Base-by-base conservation (phyloP, 176 grass and related monocot genomes). In the Juncus effusus region DNA sequence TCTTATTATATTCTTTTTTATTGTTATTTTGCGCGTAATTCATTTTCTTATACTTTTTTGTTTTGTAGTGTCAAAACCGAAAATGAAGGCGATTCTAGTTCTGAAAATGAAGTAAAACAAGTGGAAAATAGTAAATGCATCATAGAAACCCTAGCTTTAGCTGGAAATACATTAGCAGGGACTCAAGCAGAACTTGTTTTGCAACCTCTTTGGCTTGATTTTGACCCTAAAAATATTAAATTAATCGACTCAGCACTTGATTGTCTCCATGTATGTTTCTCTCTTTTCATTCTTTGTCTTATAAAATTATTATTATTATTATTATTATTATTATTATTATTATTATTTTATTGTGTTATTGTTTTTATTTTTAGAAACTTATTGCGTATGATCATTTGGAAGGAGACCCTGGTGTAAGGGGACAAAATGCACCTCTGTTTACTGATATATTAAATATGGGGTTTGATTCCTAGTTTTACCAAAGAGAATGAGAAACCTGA, bases 331-430 rank as follows among this genome's bases (percentile, higher is more conserved):
- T n/a, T 4, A 4, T 45, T 45, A 45, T 4, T 45, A 45, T 45
- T 14, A 57, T 37, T 13, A 66, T 51, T n/a, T 57, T 52, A 65
- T 61, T 65, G 59, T 45, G 53, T 11, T 74, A 42, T 79, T 60
- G 50, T 42, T 50, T 70, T 74, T 41, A 7, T 47, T 60, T 36
- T n/a, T 85, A 99, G 94, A 99, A 99, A 99, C 85, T 99, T 82
- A 80, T 99, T 82, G 94, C 94, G 59, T 99, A 99, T 76, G 89
- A 99, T 70, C 94, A 99, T 93, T 83, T 99, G 69, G 94, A 99
- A 81, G 94, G 94, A 40, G 94, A 99, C 81, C 94, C 94, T 76
- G 94, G 94, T 60, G 63, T 99, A 78, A 83, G 79, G 62, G 94
- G 85, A 62, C 89, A 93, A 90, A 93, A 99, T 77, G 80, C 94